Percentiles rank a stretch among this genome's conserved stretches.
Evolutionary conservation across 306 rosid species (phyloP).

Genomic region (Pyrus betulifolia): DNA sequence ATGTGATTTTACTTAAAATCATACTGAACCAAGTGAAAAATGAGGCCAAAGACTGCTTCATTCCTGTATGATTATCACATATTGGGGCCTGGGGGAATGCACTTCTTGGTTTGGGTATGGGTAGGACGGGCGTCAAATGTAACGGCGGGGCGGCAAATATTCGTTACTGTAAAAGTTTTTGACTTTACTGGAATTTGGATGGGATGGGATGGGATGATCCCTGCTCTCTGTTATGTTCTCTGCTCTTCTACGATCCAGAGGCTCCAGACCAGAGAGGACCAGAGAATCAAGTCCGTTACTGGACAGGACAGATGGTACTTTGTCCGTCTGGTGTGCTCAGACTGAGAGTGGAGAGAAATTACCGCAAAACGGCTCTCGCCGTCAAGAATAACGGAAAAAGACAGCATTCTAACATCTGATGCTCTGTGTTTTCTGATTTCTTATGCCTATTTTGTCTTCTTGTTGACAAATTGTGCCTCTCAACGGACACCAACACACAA

Average conservation of each 20-base stretch:
- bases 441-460: neutral
- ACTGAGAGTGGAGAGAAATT: neutral
- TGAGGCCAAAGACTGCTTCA: neutral
- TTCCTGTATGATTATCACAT: neutral
- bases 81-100: neutral
- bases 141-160: neutral
- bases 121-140: neutral
- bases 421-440: neutral
- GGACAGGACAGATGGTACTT: neutral
- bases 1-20: neutral
- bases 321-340: neutral
- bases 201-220: neutral
- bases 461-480: neutral
- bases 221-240: neutral
- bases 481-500: neutral
- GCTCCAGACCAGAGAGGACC: neutral
- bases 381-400: neutral
- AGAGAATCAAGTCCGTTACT: neutral
- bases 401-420: neutral
- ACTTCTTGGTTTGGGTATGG: neutral
- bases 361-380: neutral
- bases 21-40: neutral
- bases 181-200: neutral
- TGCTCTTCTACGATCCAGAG: neutral
- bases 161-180: too few relatives aligned